Evolutionary conservation across 768 basidiomycete species (phyloP).

Genomic region (Paxillus ammoniavirescens): DNA sequence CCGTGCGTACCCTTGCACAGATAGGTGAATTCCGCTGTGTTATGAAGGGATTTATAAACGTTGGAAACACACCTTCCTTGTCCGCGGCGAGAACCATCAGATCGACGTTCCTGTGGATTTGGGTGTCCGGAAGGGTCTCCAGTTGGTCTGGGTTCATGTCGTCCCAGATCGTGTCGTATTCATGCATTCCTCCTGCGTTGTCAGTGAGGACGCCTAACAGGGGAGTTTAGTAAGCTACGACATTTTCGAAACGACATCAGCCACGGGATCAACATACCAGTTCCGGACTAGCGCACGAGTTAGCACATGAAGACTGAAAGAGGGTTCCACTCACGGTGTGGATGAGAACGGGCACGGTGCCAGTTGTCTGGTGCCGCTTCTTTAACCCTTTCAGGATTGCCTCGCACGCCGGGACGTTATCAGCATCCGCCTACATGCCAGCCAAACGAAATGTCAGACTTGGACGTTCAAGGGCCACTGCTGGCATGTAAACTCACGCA

Average conservation of each 20-base stretch:
- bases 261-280: slow-evolving; percentile 31
- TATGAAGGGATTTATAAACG: too few relatives aligned
- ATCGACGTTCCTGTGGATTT: slow-evolving; percentile 53
- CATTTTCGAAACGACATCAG: too few relatives aligned
- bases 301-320: not conserved
- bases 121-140: slow-evolving; percentile 42
- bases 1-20: slow-evolving; percentile 16
- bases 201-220: slow-evolving; percentile 43
- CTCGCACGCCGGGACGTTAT: slow-evolving; percentile 43
- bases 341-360: slow-evolving; percentile 48
- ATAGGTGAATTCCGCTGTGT: too few relatives aligned
- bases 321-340: slow-evolving; percentile 52
- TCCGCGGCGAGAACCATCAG: slow-evolving; percentile 45
- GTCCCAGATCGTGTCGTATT: slow-evolving; percentile 42
- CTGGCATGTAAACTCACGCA: slow-evolving; percentile 24
- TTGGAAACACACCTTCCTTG: slow-evolving; percentile 37
- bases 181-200: slow-evolving; percentile 40
- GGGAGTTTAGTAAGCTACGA: not conserved
- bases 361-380: slow-evolving; percentile 41
- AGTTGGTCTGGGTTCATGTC: slow-evolving; percentile 48
- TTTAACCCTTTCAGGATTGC: slow-evolving; percentile 55
- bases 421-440: slow-evolving; percentile 40
- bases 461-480: too few relatives aligned
- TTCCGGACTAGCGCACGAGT: slow-evolving; percentile 42
- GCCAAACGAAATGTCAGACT: too few relatives aligned